A percentile compares a stretch with the other conserved stretches of the same genome.
Conservation (phyloP, 169 alveolate species). For the Cystoisospora suis region DNA sequence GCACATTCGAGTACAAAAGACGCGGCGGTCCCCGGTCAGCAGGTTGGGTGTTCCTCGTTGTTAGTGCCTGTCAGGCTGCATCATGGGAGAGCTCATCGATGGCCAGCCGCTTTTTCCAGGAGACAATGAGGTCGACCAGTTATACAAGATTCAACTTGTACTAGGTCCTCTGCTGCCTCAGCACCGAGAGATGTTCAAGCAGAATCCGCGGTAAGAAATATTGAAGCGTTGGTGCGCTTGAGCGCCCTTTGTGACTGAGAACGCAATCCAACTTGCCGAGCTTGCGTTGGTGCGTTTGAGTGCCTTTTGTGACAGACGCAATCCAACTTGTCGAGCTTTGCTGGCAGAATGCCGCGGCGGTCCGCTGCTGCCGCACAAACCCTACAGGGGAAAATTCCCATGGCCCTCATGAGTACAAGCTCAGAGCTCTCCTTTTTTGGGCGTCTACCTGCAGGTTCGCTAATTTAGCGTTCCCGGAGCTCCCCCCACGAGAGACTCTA, state of each 20-base stretch:
- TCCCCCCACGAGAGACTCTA: conserved; percentile 25
- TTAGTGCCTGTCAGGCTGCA: conserved; percentile 79
- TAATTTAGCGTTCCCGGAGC: conserved; percentile 5
- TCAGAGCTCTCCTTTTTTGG: neutral
- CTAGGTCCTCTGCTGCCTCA: conserved; percentile 37
- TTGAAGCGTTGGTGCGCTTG: neutral
- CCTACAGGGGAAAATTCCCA: too few species aligned
- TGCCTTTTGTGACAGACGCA: too few species aligned
- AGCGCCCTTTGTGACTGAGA: too few species aligned
- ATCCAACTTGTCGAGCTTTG: too few species aligned
- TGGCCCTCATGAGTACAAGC: too few species aligned
- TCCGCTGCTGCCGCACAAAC: too few species aligned
- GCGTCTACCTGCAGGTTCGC: conserved; percentile 18
- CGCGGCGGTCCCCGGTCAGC: neutral
- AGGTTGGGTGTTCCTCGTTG: neutral
- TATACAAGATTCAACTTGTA: conserved; percentile 66
- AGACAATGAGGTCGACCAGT: conserved; percentile 77
- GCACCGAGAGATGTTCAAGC: conserved; percentile 21
- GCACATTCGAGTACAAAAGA: neutral
- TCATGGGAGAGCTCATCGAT: conserved; percentile 92
- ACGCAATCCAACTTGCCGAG: too few species aligned
- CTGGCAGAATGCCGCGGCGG: too few species aligned
- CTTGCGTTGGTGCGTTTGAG: too few species aligned
- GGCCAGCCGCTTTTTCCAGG: conserved; percentile 95
- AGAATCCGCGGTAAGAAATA: conserved; percentile 8